phyloP scores from a whole-genome alignment of 352 stramenopile genomes.

The Globisporangium sylvaticum region DNA sequence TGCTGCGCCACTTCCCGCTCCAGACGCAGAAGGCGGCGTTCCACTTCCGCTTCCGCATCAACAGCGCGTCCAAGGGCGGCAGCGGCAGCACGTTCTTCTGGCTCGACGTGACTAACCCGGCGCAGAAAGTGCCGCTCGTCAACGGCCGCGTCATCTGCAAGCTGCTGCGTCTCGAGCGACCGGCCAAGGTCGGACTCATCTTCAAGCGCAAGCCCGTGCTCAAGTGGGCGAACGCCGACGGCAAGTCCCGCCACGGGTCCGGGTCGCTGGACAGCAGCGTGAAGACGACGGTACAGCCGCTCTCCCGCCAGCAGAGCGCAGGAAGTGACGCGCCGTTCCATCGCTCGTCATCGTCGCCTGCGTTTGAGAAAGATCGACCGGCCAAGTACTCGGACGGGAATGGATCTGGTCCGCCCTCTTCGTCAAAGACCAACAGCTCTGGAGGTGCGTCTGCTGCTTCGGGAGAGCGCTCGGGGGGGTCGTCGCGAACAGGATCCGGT shows the following conservation, averaged over 20 bases:
- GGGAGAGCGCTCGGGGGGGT: not conserved
- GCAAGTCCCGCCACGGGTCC: conserved; percentile 12
- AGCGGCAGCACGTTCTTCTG: conserved; percentile 70
- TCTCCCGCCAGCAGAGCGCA: conserved; percentile 18
- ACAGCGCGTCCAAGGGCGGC: conserved; percentile 31
- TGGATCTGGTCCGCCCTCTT: conserved; percentile 3
- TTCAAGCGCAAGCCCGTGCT: conserved; percentile 74
- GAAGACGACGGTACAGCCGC: conserved; percentile 25
- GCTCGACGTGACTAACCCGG: conserved; percentile 56
- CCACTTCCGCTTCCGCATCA: conserved; percentile 87
- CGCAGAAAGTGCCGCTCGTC: conserved; percentile 65
- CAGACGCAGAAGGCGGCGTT: conserved; percentile 34
- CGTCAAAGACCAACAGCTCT: conserved; percentile 11
- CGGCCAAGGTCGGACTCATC: conserved; percentile 51
- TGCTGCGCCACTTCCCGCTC: conserved; percentile 66
- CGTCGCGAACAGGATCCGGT: conserved; percentile 29
- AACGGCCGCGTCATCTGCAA: conserved; percentile 84
- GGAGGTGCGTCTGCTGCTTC: conserved; percentile 10
- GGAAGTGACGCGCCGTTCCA: conserved; percentile 29
- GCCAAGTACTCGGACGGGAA: conserved; percentile 64
- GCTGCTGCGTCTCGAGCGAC: conserved; percentile 62
- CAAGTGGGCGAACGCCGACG: conserved; percentile 40
- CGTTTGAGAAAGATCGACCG: conserved; percentile 49
- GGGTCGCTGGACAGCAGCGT: not conserved
- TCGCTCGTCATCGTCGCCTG: conserved; percentile 36